Percentiles rank a stretch among this genome's conserved stretches.
phyloP scores from a whole-genome alignment of 176 grass and related monocot species.

The Oryza australiensis region DNA sequence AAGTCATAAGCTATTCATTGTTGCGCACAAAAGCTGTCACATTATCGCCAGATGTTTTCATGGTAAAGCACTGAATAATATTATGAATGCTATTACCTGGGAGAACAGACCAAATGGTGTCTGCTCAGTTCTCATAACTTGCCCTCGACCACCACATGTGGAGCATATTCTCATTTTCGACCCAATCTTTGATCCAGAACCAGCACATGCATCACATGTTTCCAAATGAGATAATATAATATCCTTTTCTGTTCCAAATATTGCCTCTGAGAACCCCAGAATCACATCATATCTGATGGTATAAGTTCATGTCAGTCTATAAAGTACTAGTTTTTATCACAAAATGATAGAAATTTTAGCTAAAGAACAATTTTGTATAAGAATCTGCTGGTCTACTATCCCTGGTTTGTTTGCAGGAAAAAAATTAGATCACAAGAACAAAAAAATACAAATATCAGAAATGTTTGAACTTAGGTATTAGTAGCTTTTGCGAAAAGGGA shows the following conservation, averaged over 20 bases:
- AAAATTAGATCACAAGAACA: not conserved
- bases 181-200: constrained; percentile 85
- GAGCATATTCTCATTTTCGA: constrained; percentile 90
- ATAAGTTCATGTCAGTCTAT: constrained; percentile 39
- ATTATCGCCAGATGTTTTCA: not conserved
- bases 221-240: constrained; percentile 96
- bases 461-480: constrained; percentile 13
- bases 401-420: not conserved
- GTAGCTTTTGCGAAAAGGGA: not conserved
- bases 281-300: constrained; percentile 81
- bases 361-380: constrained; percentile 12
- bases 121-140: constrained; percentile 99
- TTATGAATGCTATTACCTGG: constrained; percentile 57
- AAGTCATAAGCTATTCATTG: constrained; percentile 4
- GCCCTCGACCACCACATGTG: constrained; percentile 90
- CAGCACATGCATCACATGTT: constrained; percentile 82
- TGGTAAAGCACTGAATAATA: not conserved
- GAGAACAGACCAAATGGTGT: constrained; percentile 98
- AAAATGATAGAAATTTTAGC: not conserved
- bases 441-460: not conserved
- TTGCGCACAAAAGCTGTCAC: not conserved
- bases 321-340: constrained; percentile 28
- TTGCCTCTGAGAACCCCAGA: constrained; percentile 85
- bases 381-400: not conserved
- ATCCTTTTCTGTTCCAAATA: constrained; percentile 97